phyloP scores from a whole-genome alignment of 345 rosid species.

The Atalantia buxifolia region DNA sequence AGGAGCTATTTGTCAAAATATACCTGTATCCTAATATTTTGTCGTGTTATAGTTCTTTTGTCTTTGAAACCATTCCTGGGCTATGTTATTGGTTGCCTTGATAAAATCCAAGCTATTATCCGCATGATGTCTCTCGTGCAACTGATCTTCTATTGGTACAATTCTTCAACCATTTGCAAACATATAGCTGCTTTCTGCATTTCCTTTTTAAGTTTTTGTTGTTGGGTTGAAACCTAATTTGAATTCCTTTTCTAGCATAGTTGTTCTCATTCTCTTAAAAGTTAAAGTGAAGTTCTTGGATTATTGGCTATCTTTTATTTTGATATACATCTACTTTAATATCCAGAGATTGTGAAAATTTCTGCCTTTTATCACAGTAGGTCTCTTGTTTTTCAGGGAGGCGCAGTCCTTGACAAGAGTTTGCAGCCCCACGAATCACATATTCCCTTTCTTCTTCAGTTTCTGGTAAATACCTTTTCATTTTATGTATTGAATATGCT shows the following conservation, averaged over 20 bases:
- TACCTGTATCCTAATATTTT: conserved; percentile 69
- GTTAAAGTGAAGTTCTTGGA: not conserved
- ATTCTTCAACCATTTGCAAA: conserved; percentile 8
- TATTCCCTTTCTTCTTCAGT: conserved; percentile 87
- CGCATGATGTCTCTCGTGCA: conserved; percentile 76
- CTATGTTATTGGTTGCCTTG: conserved; percentile 36
- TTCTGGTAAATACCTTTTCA: conserved; percentile 52
- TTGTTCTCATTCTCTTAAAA: not conserved
- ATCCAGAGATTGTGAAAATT: not conserved
- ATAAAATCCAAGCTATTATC: conserved; percentile 58
- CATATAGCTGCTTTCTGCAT: not conserved
- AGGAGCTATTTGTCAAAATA: conserved; percentile 89
- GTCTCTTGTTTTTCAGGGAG: conserved; percentile 44
- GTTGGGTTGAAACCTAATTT: not conserved
- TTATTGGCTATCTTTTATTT: not conserved
- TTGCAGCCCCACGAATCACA: conserved; percentile 96
- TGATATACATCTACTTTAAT: not conserved
- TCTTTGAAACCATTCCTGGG: not conserved
- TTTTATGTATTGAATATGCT: not conserved
- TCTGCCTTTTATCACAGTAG: not conserved
- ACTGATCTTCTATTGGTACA: conserved; percentile 64
- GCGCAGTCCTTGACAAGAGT: conserved; percentile 66
- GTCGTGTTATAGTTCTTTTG: conserved; percentile 8
- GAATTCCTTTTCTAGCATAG: not conserved
- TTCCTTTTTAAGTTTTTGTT: not conserved